phyloP scores from a whole-genome alignment of 768 basidiomycete species.

The Chiua virens region DNA sequence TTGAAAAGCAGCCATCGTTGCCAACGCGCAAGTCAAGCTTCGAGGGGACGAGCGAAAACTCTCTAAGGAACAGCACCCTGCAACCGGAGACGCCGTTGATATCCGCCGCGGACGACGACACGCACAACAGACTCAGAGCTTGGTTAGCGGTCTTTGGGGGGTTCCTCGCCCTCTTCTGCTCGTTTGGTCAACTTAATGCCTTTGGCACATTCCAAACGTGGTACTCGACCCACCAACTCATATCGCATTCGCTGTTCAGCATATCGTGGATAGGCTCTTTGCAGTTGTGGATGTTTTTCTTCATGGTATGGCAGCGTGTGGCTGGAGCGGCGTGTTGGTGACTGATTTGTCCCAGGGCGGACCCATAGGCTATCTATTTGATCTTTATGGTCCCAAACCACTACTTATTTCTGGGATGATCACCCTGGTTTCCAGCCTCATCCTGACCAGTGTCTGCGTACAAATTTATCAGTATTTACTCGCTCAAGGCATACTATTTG shows the following conservation, averaged over 20 bases:
- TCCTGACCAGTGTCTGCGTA: constrained; percentile 58
- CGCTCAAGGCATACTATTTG: constrained; percentile 64
- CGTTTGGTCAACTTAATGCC: constrained; percentile 70
- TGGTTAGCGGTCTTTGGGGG: constrained; percentile 62
- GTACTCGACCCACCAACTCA: constrained; percentile 62
- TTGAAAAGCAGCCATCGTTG: constrained; percentile 28
- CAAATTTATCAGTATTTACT: constrained; percentile 62
- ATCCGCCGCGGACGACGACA: constrained; percentile 1
- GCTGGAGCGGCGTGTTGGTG: not conserved
- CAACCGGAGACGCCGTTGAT: constrained; percentile 21
- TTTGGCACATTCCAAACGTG: constrained; percentile 74
- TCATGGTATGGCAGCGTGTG: constrained; percentile 47
- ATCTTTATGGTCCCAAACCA: constrained; percentile 55
- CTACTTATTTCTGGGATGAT: constrained; percentile 54
- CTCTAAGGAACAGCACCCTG: constrained; percentile 24
- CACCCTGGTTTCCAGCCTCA: constrained; percentile 49
- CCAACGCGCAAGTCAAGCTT: constrained; percentile 21
- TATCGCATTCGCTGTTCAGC: constrained; percentile 46
- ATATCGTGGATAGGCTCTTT: constrained; percentile 74
- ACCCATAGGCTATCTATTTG: constrained; percentile 59
- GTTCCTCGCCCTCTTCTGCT: constrained; percentile 64
- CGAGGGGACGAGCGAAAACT: constrained; percentile 18
- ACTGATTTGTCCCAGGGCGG: constrained; percentile 47
- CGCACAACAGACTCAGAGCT: constrained; percentile 20
- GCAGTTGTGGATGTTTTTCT: constrained; percentile 69